Conservation (phyloP, 306 rosid species). For the Inga oerstediana region DNA sequence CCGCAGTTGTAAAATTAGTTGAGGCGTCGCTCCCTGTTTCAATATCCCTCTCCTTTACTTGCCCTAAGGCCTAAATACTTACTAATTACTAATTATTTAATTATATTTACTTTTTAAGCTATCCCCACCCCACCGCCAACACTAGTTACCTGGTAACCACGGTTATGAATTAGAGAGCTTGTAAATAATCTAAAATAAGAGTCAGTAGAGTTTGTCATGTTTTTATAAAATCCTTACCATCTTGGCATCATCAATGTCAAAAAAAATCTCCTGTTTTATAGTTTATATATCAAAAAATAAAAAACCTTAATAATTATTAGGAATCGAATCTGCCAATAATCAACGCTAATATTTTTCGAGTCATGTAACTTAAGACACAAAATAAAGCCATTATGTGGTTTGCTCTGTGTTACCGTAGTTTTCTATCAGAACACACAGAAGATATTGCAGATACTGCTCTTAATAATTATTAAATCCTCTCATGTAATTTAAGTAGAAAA, state of each 20-base stretch:
- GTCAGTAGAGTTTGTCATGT: not conserved
- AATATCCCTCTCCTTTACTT: not conserved
- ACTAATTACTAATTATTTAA: not conserved
- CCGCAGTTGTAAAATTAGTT: not conserved
- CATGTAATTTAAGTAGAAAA: not conserved
- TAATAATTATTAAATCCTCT: not conserved
- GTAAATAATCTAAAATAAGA: not conserved
- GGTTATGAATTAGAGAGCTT: not conserved
- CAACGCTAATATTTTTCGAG: too few relatives aligned
- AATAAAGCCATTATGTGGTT: not conserved
- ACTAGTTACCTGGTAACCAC: not conserved
- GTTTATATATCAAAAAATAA: too few relatives aligned
- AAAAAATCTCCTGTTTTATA: not conserved
- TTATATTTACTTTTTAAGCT: not conserved
- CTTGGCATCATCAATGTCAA: not conserved
- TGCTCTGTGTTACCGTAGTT: not conserved
- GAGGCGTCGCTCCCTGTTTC: not conserved
- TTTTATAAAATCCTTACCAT: not conserved
- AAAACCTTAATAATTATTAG: too few relatives aligned
- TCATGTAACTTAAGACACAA: not conserved
- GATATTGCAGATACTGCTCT: too few relatives aligned
- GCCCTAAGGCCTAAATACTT: not conserved
- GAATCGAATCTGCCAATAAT: too few relatives aligned
- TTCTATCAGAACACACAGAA: too few relatives aligned
- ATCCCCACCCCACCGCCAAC: not conserved